A percentile compares a stretch with the other conserved stretches of the same genome.
These are phyloP conservation scores for Xenosphaeropsis pyriputrescens DNA, from an alignment of 2,329 filamentous ascomycete species.

Conservation along the genomic window DNA sequence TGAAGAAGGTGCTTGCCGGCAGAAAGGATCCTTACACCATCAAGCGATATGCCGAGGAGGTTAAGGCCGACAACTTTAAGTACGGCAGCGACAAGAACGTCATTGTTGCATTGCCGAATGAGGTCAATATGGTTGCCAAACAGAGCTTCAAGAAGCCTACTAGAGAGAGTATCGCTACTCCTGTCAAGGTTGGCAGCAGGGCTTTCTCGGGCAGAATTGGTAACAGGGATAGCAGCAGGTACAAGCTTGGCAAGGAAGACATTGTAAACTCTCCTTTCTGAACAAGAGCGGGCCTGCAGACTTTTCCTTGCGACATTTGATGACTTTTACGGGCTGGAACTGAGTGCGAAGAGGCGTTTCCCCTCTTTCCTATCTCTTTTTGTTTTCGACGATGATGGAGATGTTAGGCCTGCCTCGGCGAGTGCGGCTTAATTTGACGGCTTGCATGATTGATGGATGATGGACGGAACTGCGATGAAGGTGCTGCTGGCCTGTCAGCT, in stretches of 20 bases:
- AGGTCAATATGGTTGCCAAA: constrained; percentile 95
- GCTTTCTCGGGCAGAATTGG: constrained; percentile 33
- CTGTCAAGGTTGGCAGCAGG: constrained; percentile 28
- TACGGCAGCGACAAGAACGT: constrained; percentile 96
- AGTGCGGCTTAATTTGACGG: no score
- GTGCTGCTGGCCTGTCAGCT: no score
- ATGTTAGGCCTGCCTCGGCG: no score
- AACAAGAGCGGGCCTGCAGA: background rate
- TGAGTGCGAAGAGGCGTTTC: no score
- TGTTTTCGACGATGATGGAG: no score
- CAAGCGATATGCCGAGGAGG: constrained; percentile 88
- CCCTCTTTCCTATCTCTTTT: no score
- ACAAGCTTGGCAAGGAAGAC: constrained; percentile 66
- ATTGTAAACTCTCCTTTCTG: constrained; percentile 62
- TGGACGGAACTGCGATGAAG: no score
- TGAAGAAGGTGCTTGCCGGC: constrained; percentile 76
- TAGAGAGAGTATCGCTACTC: constrained; percentile 73
- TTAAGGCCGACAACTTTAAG: constrained; percentile 97
- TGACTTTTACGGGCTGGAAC: no score
- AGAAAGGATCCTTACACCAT: constrained; percentile 86
- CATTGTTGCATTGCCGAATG: constrained; percentile 90
- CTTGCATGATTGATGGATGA: no score
- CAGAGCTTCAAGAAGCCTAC: constrained; percentile 76
- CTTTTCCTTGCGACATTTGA: no score
- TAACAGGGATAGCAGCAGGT: constrained; percentile 40